Percentiles rank a stretch among this genome's conserved stretches.
Conservation (phyloP, 202 grass and related monocot genomes). For the Zizania palustris region DNA sequence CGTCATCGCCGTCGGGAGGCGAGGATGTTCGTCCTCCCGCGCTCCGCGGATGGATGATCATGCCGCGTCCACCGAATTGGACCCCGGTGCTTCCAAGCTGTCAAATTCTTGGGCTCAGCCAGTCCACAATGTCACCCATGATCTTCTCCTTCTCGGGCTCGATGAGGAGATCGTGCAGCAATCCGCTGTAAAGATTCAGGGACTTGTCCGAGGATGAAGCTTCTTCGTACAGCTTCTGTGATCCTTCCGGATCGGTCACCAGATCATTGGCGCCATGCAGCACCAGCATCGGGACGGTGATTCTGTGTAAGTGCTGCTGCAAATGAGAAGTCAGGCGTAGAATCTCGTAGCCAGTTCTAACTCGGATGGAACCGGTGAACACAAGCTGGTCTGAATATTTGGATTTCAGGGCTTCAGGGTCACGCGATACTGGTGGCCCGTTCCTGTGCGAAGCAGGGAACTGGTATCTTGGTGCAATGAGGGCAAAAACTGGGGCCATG, state of each 20-base stretch:
- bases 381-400: constrained; percentile 88
- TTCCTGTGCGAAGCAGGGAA: constrained; percentile 53
- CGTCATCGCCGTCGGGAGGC: constrained; percentile 35
- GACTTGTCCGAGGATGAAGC: constrained; percentile 67
- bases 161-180: constrained; percentile 87
- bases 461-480: constrained; percentile 74
- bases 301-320: constrained; percentile 52
- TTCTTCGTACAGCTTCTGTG: constrained; percentile 50
- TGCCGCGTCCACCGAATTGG: background rate
- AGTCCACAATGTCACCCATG: constrained; percentile 71
- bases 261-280: constrained; percentile 70
- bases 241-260: constrained; percentile 73
- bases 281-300: constrained; percentile 66
- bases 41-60: constrained; percentile 34
- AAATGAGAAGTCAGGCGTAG: constrained; percentile 66
- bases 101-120: constrained; percentile 61
- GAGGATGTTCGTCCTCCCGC: constrained; percentile 7
- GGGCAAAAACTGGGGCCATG: constrained; percentile 68
- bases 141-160: constrained; percentile 78
- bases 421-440: constrained; percentile 64
- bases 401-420: constrained; percentile 58
- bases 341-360: constrained; percentile 84
- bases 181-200: constrained; percentile 60
- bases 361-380: constrained; percentile 82
- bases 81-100: background rate